Base-by-base conservation (phyloP, 305 asterid genomes). In the Fraxinus velutina region DNA sequence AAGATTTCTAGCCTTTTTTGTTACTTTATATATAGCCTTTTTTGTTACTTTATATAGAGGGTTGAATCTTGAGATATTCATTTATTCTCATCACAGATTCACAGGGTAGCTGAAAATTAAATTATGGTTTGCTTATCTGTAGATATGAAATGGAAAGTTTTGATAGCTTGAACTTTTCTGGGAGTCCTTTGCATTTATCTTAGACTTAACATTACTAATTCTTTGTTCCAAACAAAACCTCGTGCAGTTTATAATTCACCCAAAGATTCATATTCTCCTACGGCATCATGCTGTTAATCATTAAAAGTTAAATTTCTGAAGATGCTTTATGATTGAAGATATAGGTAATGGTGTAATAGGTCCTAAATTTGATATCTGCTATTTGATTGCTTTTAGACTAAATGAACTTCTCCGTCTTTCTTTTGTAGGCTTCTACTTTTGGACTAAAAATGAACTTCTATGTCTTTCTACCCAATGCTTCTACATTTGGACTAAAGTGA, bases 1-100 rank as follows among this genome's bases (percentile, higher is more conserved):
- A 64, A 64, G 52, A 47, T 81, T 64, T 27, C 1, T 27, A 27
- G 29, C 29, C 29, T 27, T 27, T 27, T 27, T 27, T 27, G 33
- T 78, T 6, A 24, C 33, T 66, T 70, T 10, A 66, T 66, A 57
- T 27, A 27, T 27, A 27, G 29, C 29, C 29, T 27, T 27, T 27
- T 27, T 27, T 27, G 33, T 78, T 6, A 24, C 33, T 66, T 70
- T 10, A 66, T 66, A 57, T 71, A 21, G 71, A 21, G 36, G 36
- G 55, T 22, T 81, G 30, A 47, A 17, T 47, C 74, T 81, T 72
- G 39, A 34, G 13, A 19, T 71, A 83, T 39, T 81, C 78, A 70
- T 12, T 29, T 7, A 27, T 6, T 81, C 60, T 13, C 73, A 55
- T 68, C 73, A 66, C 13, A 62, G 71, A 62, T 21, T 7, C 1